phyloP scores from a whole-genome alignment of 2,329 filamentous ascomycete genomes.

The Botrytis byssoidea region DNA sequence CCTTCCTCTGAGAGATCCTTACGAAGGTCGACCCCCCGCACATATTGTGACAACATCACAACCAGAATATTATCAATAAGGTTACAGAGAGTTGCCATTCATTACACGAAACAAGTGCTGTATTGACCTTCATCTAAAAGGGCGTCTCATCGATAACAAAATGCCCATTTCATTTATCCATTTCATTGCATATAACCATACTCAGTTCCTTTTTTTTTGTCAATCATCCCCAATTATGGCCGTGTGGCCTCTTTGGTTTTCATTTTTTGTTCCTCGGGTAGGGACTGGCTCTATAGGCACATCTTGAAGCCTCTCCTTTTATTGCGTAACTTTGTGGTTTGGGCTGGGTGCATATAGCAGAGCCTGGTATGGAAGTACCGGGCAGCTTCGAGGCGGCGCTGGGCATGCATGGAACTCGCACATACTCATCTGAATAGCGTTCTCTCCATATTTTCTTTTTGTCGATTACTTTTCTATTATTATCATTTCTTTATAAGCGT shows the following conservation, averaged over 20 bases:
- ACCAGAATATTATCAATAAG: slow-evolving; percentile 8
- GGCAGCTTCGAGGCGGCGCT: slow-evolving; percentile 15
- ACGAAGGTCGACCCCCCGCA: slow-evolving; percentile 1
- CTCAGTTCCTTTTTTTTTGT: not conserved
- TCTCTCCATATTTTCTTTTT: not conserved
- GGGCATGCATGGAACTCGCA: slow-evolving; percentile 14
- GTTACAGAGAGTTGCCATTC: not conserved
- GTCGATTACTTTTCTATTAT: not conserved
- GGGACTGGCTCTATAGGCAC: not conserved
- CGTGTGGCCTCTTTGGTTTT: not conserved
- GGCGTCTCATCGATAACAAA: not conserved
- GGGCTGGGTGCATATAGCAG: slow-evolving; percentile 16
- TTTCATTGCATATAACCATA: slow-evolving; percentile 1
- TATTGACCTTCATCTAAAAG: no score
- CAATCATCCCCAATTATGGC: not conserved
- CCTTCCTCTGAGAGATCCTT: not conserved
- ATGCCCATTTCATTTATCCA: not conserved
- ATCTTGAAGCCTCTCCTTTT: not conserved
- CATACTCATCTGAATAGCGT: slow-evolving; percentile 3
- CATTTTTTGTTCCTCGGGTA: not conserved
- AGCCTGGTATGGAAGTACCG: not conserved
- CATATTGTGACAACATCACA: slow-evolving; percentile 13
- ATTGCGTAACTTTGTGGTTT: not conserved
- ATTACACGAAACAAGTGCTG: no score
- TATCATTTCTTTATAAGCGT: not conserved